These are phyloP conservation scores for Myxozyma udenii DNA, from an alignment of 805 yeast species.

Conservation along the genomic window DNA sequence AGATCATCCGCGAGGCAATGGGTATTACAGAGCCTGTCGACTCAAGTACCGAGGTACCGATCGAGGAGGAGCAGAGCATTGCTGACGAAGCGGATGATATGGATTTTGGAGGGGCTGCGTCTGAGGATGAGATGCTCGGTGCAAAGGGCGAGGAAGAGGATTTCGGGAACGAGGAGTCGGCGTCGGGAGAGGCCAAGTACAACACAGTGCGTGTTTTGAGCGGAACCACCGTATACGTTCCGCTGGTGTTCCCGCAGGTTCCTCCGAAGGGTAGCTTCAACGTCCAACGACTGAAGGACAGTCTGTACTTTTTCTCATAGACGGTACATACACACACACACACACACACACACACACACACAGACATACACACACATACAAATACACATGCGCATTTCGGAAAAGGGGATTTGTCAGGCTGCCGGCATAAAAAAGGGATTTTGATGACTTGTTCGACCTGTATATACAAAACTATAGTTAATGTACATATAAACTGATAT, in stretches of 20 bases:
- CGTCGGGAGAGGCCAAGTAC: background rate
- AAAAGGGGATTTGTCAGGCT: too few species aligned
- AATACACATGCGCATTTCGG: too few species aligned
- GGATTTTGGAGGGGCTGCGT: background rate
- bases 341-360: too few species aligned
- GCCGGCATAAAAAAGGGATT: too few species aligned
- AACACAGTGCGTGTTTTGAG: background rate
- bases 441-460: too few species aligned
- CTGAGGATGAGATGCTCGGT: background rate
- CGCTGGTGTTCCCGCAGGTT: constrained; percentile 29
- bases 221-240: constrained; percentile 12
- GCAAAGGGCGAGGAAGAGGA: background rate
- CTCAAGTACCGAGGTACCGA: background rate
- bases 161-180: background rate
- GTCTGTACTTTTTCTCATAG: constrained; percentile 70
- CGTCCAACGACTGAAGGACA: constrained; percentile 64
- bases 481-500: too few species aligned
- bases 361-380: too few species aligned
- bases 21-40: constrained; percentile 8
- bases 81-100: constrained; percentile 10
- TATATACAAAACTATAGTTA: too few species aligned
- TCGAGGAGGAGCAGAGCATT: background rate
- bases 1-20: constrained; percentile 31
- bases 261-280: constrained; percentile 66
- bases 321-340: too few species aligned